Evolutionary conservation across 805 yeast genomes (phyloP), one percentile per base, ranked within the genome.

Genomic region (Metschnikowia amazonensis): DNA sequence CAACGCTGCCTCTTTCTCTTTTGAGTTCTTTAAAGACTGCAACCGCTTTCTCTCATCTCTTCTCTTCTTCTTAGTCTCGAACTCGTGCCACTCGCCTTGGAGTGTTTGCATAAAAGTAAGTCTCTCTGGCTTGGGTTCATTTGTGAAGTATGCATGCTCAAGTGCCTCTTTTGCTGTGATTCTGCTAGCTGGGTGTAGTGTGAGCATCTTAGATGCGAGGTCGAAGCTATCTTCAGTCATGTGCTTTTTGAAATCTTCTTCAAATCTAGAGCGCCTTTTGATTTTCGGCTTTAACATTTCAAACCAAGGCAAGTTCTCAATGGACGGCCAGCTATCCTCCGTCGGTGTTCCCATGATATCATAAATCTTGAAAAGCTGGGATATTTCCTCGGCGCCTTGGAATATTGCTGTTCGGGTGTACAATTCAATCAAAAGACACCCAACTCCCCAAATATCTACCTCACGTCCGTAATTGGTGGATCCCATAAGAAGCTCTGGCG

Each of bases 401-500:
- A 94, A 94, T 1, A 84, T 70, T 0, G 98, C 95, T 27, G 68
- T 67, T 52, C 82, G 78, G 1, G 83, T 77, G 59, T 87, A 89
- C 31, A 94, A 64, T 62, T 94, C 98, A 23, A 89, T 76, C 48
- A 94, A 69, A 21, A 94, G 70, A 67, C 98, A 94, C 2, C 99
- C 99, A 49, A 89, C 82, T 0, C 98, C 97, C 99, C 99, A 94
- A 54, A 89, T 82, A 60, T 94, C 99, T 8, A 94, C 94, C 56
- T 87, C 96, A 33, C 89, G 69, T 0, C 90, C 94, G 65, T 94
- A 94, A 47, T 82, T 83, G 0, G 98, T 90, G 0, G 96, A 82
- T 1, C 99, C 99, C 47, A 94, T 65, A 31, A 94, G 69, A 27
- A 94, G 74, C 63, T 92, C 99, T 0, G 98, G 98, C 1, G 99